Conservation (phyloP, 2,329 filamentous ascomycete species). For the Macrophomina pseudophaseolina region DNA sequence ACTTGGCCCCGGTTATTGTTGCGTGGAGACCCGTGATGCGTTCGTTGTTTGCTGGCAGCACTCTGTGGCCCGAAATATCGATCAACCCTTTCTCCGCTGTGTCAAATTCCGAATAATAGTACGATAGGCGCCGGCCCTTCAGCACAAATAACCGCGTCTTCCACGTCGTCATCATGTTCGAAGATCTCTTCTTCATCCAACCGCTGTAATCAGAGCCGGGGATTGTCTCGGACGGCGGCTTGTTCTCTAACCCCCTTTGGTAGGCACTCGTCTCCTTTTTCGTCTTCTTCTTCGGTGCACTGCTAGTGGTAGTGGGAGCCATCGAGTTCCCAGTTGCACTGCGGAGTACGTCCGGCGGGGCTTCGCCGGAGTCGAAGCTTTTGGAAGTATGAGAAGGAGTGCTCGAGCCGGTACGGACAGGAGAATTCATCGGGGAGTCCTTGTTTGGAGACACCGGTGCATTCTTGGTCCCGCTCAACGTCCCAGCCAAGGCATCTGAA, state of each 20-base stretch:
- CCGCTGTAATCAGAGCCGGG: conserved; percentile 88
- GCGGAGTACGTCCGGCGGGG: conserved; percentile 21
- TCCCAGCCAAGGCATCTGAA: conserved; percentile 71
- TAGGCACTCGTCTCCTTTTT: conserved; percentile 98
- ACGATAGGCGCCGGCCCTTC: conserved; percentile 86
- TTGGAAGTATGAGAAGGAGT: conserved; percentile 66
- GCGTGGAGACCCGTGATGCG: conserved; percentile 89
- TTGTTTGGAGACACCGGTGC: conserved; percentile 52
- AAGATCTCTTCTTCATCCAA: conserved; percentile 99
- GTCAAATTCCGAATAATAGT: conserved; percentile 95
- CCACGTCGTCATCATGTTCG: conserved; percentile 96
- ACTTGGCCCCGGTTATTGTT: conserved; percentile 84
- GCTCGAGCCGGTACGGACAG: conserved; percentile 76
- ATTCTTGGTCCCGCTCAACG: conserved; percentile 42
- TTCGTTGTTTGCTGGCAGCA: conserved; percentile 93
- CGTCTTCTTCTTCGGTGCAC: conserved; percentile 58
- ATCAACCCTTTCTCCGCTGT: conserved; percentile 93
- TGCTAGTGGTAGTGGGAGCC: conserved; percentile 46
- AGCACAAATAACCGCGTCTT: conserved; percentile 96
- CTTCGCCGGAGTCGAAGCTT: conserved; percentile 80
- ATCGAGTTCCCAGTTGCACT: conserved; percentile 48
- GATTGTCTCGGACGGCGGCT: conserved; percentile 82
- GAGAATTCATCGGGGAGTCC: conserved; percentile 63
- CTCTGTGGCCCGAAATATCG: conserved; percentile 95
- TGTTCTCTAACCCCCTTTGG: conserved; percentile 80